phyloP scores from a whole-genome alignment of 148 eudicot genomes.

The Cornus florida region DNA sequence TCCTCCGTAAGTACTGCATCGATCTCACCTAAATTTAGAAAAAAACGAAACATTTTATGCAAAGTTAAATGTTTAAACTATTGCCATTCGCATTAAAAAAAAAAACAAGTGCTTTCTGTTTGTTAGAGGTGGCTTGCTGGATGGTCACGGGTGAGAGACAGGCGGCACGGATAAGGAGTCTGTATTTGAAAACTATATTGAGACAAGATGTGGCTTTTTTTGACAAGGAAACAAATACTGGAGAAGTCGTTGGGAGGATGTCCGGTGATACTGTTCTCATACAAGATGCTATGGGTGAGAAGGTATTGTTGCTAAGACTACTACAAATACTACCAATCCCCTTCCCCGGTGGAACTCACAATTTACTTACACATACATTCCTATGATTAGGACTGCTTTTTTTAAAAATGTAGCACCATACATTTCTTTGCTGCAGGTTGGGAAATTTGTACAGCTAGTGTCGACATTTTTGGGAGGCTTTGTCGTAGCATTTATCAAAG shows the following conservation, averaged over 20 bases:
- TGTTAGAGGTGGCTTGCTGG: slow-evolving; percentile 75
- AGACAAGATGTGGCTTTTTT: slow-evolving; percentile 74
- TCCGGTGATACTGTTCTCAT: slow-evolving; percentile 80
- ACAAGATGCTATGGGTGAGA: slow-evolving; percentile 85
- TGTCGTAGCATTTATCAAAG: slow-evolving; percentile 70
- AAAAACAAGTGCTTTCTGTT: neutral
- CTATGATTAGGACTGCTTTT: too few species aligned
- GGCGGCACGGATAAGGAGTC: slow-evolving; percentile 62
- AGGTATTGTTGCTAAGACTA: slow-evolving; percentile 30
- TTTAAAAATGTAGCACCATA: too few species aligned
- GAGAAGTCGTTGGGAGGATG: slow-evolving; percentile 86
- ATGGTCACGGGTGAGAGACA: slow-evolving; percentile 85
- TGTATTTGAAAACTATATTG: slow-evolving; percentile 64
- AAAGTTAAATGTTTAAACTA: neutral
- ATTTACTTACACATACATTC: too few species aligned
- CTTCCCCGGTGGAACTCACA: neutral
- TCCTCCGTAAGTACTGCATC: slow-evolving; percentile 53
- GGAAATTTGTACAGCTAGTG: slow-evolving; percentile 66
- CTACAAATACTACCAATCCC: neutral
- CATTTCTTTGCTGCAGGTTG: slow-evolving; percentile 52
- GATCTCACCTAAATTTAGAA: neutral
- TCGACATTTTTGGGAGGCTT: slow-evolving; percentile 78
- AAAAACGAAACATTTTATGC: neutral
- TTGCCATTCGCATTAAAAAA: neutral
- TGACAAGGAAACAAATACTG: slow-evolving; percentile 74